Percentiles rank a stretch among this genome's conserved stretches.
phyloP scores from a whole-genome alignment of 1,284 basidiomycete species.

The Leccinum solheimii region DNA sequence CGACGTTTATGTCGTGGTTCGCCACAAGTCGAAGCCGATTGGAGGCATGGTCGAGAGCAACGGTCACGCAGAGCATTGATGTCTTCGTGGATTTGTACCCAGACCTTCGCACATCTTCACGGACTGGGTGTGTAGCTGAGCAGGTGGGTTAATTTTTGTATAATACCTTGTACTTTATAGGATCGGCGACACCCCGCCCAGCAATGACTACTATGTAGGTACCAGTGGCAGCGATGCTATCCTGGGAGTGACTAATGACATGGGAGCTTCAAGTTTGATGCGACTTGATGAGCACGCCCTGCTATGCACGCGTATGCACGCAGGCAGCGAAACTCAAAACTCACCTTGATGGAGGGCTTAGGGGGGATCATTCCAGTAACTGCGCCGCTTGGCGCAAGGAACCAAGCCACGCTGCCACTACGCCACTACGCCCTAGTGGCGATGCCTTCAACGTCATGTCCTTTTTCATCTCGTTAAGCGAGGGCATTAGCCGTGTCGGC shows the following conservation, averaged over 20 bases:
- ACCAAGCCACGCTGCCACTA: background rate
- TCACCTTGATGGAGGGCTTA: too few relatives aligned
- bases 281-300: too few relatives aligned
- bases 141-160: slow-evolving; percentile 8
- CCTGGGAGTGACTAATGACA: too few relatives aligned
- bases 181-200: background rate
- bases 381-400: background rate
- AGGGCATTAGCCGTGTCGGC: background rate
- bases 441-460: background rate
- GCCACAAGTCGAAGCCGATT: slow-evolving; percentile 41
- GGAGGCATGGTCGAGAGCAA: slow-evolving; percentile 8
- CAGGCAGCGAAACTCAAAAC: background rate
- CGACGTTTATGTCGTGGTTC: slow-evolving; percentile 50
- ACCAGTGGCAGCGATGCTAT: too few relatives aligned
- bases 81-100: background rate
- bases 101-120: background rate
- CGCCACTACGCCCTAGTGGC: background rate
- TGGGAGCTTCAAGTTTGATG: too few relatives aligned
- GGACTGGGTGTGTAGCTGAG: slow-evolving; percentile 1
- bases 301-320: background rate
- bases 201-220: too few relatives aligned
- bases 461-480: background rate
- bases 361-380: too few relatives aligned
- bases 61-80: slow-evolving; percentile 3
- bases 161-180: slow-evolving; percentile 21